phyloP scores from a whole-genome alignment of 202 grass and related monocot genomes.

The Hordeum pubiflorum region DNA sequence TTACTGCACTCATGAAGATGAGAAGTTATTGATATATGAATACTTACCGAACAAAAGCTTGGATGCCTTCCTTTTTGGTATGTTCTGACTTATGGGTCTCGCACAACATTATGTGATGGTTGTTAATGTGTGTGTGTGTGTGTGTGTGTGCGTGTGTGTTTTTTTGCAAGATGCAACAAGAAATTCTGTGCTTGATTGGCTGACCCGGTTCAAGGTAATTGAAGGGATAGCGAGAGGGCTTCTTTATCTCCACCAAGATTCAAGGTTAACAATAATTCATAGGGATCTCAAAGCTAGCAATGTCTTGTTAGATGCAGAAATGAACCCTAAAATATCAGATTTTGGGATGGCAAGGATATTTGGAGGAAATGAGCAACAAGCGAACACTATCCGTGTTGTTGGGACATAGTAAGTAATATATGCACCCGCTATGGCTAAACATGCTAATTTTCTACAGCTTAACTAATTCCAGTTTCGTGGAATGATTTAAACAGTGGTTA shows the following conservation, averaged over 20 bases:
- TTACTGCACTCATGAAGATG: constrained; percentile 24
- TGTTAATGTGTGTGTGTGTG: no score
- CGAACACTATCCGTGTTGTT: constrained; percentile 16
- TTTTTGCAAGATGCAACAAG: constrained; percentile 9
- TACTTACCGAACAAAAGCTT: constrained; percentile 32
- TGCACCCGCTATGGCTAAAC: no score
- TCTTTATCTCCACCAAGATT: constrained; percentile 52
- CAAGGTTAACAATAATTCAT: constrained; percentile 39
- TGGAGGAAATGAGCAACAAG: constrained; percentile 21
- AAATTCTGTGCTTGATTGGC: constrained; percentile 14
- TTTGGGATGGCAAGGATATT: constrained; percentile 70
- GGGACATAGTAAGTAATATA: constrained; percentile 39
- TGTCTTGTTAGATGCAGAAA: constrained; percentile 41
- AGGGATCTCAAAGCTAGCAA: constrained; percentile 53
- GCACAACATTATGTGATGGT: no score
- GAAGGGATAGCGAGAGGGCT: constrained; percentile 36
- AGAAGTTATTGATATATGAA: constrained; percentile 28
- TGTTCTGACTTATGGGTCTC: neutral
- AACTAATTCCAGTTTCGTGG: neutral
- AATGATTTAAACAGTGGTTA: constrained; percentile 22
- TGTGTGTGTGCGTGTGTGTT: no score
- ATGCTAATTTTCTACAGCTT: no score
- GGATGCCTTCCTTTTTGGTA: constrained; percentile 29
- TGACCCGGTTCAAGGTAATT: constrained; percentile 12
- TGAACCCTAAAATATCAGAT: constrained; percentile 71